A percentile compares a stretch with the other conserved stretches of the same genome.
Evolutionary conservation across 129 eudicot species (phyloP).

Genomic region (Erigeron canadensis): DNA sequence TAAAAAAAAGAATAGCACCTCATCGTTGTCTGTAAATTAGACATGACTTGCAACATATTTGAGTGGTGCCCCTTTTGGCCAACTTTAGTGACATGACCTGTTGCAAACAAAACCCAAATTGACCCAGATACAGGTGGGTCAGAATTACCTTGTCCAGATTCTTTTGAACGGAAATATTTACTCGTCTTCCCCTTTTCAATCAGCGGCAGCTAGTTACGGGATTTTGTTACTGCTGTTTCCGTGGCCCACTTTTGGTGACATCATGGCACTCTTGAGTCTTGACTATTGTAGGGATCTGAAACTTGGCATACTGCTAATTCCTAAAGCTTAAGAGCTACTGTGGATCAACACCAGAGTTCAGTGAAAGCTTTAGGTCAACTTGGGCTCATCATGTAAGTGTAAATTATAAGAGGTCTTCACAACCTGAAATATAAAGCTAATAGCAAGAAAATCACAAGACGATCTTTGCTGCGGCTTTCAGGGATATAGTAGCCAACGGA

Average conservation of each 20-base stretch:
- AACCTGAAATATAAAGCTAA: background rate
- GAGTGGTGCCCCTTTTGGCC: too few species aligned
- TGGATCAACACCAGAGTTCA: conserved; percentile 35
- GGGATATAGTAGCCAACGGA: background rate
- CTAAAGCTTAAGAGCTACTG: conserved; percentile 37
- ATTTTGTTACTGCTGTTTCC: conserved; percentile 8
- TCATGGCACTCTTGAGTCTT: background rate
- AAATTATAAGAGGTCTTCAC: conserved; percentile 18
- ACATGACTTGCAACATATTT: too few species aligned
- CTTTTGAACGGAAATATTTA: background rate
- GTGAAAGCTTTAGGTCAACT: conserved; percentile 41
- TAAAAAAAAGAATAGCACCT: too few species aligned
- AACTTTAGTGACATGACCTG: too few species aligned
- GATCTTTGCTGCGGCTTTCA: background rate
- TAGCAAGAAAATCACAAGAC: conserved; percentile 8
- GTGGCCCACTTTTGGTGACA: conserved; percentile 19
- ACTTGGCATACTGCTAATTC: conserved; percentile 6
- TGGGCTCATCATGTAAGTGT: conserved; percentile 21
- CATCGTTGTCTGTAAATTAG: too few species aligned
- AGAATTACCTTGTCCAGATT: background rate
- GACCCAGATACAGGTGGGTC: too few species aligned
- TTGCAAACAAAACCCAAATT: background rate
- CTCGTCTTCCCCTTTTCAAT: background rate
- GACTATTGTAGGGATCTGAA: conserved; percentile 14
- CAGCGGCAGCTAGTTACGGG: conserved; percentile 14